Conservation (phyloP, 768 basidiomycete species). For the Lactifluus rugatus region DNA sequence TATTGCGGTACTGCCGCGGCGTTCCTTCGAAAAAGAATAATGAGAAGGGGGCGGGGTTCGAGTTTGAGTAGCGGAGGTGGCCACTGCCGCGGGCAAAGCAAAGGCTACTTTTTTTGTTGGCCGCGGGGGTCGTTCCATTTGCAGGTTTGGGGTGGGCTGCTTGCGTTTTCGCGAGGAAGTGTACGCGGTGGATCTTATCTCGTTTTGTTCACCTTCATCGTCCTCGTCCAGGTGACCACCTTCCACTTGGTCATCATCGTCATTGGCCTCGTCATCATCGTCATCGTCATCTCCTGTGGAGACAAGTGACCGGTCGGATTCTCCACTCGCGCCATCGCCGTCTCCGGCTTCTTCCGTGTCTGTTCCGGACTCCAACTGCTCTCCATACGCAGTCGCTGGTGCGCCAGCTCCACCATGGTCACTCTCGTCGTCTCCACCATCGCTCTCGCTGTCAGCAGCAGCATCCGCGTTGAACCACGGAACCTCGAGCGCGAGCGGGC, state of each 20-base stretch:
- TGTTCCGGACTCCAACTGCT: no score
- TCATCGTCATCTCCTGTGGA: not conserved
- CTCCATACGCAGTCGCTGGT: no score
- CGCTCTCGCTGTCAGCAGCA: conserved; percentile 27
- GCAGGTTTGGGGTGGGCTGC: conserved; percentile 9
- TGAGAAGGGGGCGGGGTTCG: not conserved
- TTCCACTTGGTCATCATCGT: not conserved
- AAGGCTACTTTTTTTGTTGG: conserved; percentile 29
- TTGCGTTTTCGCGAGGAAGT: conserved; percentile 26
- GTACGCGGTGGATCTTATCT: conserved; percentile 22
- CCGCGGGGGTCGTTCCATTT: conserved; percentile 10
- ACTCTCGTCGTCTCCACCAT: conserved; percentile 24
- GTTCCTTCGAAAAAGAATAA: not conserved
- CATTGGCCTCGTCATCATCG: conserved; percentile 9
- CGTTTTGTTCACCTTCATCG: conserved; percentile 20
- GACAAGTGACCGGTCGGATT: not conserved
- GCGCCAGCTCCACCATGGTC: conserved; percentile 30
- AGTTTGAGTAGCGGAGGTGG: not conserved
- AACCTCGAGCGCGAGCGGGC: conserved; percentile 34
- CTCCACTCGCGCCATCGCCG: conserved; percentile 23
- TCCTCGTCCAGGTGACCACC: not conserved
- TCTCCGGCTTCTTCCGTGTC: conserved; percentile 23
- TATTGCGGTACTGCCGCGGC: not conserved
- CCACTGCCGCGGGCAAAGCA: not conserved
- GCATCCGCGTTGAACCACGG: conserved; percentile 34